Conservation (phyloP, 768 basidiomycete genomes). For the Phallus indusiatus region DNA sequence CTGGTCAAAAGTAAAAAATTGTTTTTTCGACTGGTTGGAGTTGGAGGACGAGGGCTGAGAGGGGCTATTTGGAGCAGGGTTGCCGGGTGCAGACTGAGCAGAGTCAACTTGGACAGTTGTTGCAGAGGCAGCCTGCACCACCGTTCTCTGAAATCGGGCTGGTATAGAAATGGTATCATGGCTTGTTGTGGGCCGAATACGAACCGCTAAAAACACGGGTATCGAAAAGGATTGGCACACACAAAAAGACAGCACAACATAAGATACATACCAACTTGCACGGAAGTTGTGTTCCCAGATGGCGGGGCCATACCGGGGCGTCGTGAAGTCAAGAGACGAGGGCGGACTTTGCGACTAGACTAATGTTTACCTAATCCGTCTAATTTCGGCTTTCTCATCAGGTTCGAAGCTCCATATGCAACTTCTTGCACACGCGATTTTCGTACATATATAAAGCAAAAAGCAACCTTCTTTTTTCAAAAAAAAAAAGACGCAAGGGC, state of each 20-base stretch:
- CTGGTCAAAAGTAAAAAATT: constrained; percentile 87
- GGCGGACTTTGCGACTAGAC: neutral
- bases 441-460: too few relatives aligned
- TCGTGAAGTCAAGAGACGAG: neutral
- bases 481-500: too few relatives aligned
- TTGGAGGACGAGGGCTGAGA: constrained; percentile 32
- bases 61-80: constrained; percentile 41
- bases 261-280: constrained; percentile 80
- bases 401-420: neutral
- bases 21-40: constrained; percentile 55
- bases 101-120: constrained; percentile 82
- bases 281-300: constrained; percentile 54
- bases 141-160: constrained; percentile 84
- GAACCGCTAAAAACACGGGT: constrained; percentile 49
- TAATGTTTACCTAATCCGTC: neutral
- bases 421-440: neutral
- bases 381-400: neutral
- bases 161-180: constrained; percentile 85
- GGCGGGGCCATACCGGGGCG: constrained; percentile 6
- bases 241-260: neutral
- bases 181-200: constrained; percentile 79
- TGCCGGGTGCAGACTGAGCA: constrained; percentile 39
- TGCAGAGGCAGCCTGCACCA: constrained; percentile 67
- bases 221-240: neutral
- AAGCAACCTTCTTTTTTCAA: too few relatives aligned